Conservation (phyloP, 441 rosid genomes). For the Gossypium trilobum region DNA sequence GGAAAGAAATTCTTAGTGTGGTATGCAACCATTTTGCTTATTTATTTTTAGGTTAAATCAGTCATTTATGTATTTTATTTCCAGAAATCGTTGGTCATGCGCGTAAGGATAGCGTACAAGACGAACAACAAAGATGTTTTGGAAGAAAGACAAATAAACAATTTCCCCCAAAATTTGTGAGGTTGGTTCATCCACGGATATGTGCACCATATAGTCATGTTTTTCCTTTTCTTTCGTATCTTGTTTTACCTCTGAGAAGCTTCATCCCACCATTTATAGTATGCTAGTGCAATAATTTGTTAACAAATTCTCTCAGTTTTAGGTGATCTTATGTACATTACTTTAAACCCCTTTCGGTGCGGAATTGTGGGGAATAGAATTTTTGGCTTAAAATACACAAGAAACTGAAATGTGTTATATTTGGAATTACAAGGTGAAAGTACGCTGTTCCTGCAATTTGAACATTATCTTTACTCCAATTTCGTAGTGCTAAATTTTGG, state of each 20-base stretch:
- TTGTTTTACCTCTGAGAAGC: slow-evolving; percentile 20
- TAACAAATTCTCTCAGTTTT: slow-evolving; percentile 8
- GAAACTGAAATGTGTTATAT: too few relatives aligned
- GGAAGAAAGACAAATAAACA: slow-evolving; percentile 86
- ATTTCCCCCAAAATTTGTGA: slow-evolving; percentile 75
- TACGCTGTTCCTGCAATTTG: too few relatives aligned
- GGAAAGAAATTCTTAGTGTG: background rate
- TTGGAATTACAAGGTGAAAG: too few relatives aligned
- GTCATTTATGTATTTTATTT: slow-evolving; percentile 11
- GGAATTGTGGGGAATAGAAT: slow-evolving; percentile 29
- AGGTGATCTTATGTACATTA: slow-evolving; percentile 44
- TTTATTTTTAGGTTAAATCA: background rate
- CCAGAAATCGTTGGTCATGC: slow-evolving; percentile 93
- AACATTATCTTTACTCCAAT: background rate
- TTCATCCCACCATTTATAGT: slow-evolving; percentile 21
- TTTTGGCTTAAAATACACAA: too few relatives aligned
- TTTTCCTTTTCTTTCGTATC: background rate
- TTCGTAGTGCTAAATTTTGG: too few relatives aligned
- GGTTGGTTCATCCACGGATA: slow-evolving; percentile 15
- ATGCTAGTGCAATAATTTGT: slow-evolving; percentile 19
- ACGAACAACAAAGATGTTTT: slow-evolving; percentile 54
- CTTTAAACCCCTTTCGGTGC: slow-evolving; percentile 23
- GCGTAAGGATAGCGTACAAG: slow-evolving; percentile 82
- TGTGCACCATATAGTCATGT: slow-evolving; percentile 2
- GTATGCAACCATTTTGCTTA: background rate